phyloP scores from a whole-genome alignment of 331 rosid genomes.

The Saraca asoca region DNA sequence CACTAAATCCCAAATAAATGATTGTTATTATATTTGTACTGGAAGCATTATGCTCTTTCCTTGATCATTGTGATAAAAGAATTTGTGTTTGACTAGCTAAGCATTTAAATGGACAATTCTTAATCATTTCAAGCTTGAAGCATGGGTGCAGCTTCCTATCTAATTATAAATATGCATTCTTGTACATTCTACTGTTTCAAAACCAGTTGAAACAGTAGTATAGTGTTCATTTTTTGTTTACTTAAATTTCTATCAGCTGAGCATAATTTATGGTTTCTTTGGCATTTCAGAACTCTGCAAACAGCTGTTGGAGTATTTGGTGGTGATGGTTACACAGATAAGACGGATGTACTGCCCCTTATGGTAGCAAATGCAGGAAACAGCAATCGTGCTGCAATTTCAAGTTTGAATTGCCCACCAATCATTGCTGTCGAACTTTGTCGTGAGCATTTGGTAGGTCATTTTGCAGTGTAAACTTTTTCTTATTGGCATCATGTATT shows the following conservation, averaged over 20 bases:
- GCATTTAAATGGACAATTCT: not conserved
- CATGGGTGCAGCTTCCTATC: not conserved
- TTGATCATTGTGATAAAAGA: not conserved
- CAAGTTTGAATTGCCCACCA: slow-evolving; percentile 73
- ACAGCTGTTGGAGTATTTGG: slow-evolving; percentile 89
- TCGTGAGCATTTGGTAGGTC: slow-evolving; percentile 76
- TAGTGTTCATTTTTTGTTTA: slow-evolving; percentile 14
- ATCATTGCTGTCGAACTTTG: slow-evolving; percentile 75
- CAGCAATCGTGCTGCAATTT: slow-evolving; percentile 58
- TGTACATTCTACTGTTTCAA: not conserved
- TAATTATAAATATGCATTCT: not conserved
- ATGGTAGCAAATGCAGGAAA: slow-evolving; percentile 71
- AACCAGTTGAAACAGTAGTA: not conserved
- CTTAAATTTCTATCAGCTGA: not conserved
- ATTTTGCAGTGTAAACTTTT: slow-evolving; percentile 7
- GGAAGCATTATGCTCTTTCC: not conserved
- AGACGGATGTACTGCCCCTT: slow-evolving; percentile 51
- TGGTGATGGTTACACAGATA: slow-evolving; percentile 54
- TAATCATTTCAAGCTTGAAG: slow-evolving; percentile 6
- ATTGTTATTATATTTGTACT: not conserved
- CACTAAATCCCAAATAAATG: not conserved
- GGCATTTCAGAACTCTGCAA: slow-evolving; percentile 68
- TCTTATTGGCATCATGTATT: not conserved
- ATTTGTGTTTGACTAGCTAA: slow-evolving; percentile 1
- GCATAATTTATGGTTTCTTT: slow-evolving; percentile 31